Base-by-base conservation (phyloP, 208 protist genomes). In the Leishmania martiniquensis region DNA sequence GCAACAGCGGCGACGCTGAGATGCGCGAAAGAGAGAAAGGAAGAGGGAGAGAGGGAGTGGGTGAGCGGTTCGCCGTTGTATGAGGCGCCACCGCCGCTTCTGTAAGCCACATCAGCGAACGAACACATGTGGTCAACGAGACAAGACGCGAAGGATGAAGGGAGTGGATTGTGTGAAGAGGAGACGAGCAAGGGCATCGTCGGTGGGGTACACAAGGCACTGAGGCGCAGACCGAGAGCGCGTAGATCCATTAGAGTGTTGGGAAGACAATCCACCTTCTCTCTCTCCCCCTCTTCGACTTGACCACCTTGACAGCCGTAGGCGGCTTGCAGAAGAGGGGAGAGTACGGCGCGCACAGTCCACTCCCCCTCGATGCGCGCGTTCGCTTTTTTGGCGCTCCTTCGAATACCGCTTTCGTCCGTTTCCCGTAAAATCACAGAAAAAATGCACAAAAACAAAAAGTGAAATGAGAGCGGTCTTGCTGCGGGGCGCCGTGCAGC, bases 41-140 rank as follows among this genome's bases (percentile, higher is more conserved):
- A 2, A 12, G 13, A 52, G 10, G 15, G 7, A 54, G n/a, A 54
- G 15, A 72, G 4, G 7, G 10, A 2, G 66, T 51, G 66, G 17
- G 66, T 25, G 66, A 25, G 66, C 66, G 63, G 63, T 49, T 44
- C 63, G 39, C 29, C 49, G 29, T 51, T 10, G 37, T 37, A 17
- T 51, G 37, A n/a, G 63, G 63, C 42, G 63, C 10, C 63, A 69
- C 63, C 63, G 42, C 63, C 29, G 34, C 25, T 69, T 69, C 25
- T 69, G 34, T 49, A 12, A 29, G 42, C 10, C 60, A 29, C 60
- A 29, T n/a, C 22, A 2, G 22, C 17, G 22, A 45, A 12, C 34
- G 4, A 45, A 29, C 63, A 42, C 37, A 69, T 22, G 20, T 45
- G 6, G 63, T 20, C 6, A 37, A 69, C 12, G 2, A 42, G 34